Evolutionary conservation across 225 moss, liverwort and hornwort genomes (phyloP), one percentile per base, ranked within the genome.

Genomic region (Pseudoscleropodium purum): DNA sequence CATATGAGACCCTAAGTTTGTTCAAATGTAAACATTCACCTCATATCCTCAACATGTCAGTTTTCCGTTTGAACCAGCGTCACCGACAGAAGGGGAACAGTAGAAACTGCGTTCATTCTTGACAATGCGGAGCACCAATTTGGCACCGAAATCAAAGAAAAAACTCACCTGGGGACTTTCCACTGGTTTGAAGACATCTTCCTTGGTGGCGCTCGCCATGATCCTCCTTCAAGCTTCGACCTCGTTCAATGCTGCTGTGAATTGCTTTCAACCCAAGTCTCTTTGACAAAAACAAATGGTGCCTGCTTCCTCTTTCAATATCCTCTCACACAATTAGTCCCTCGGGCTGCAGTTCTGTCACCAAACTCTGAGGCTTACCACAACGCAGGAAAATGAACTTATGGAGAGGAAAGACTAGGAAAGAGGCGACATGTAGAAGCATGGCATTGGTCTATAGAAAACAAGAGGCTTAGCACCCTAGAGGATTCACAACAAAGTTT

Each of bases 161-260:
- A 13, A 54, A 82, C 91, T 62, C 81, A 94, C 94, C 90, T 85
- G 34, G 61, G 90, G 78, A 51, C 39, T 81, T 29, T 86, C 87
- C 31, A 70, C 26, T 4, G 92, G 85, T 85, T 92, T 94, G 85
- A 92, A 94, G 45, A 92, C 85, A 41, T 90, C 90, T 65, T 92
- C 94, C 85, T 89, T 89, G 37, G 16, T 56, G 47, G 82, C 91
- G 86, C 81, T 89, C 85, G 92, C 91, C 91, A 93, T 93, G 54
- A 43, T 65, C 8, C 24, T 47, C 54, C 60, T 79, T 41, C 36
- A 61, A 82, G 84, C 60, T 87, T 81, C 81, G 6, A 52, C 60
- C 39, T 49, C 59, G 57, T 65, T 21, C 39, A 75, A 60, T 26
- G 65, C 73, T 66, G 65, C 56, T 24, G 54, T 26, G 34, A 65